Evolutionary conservation across 768 basidiomycete species (phyloP).

Genomic region (Sporobolomyces phaffii): DNA sequence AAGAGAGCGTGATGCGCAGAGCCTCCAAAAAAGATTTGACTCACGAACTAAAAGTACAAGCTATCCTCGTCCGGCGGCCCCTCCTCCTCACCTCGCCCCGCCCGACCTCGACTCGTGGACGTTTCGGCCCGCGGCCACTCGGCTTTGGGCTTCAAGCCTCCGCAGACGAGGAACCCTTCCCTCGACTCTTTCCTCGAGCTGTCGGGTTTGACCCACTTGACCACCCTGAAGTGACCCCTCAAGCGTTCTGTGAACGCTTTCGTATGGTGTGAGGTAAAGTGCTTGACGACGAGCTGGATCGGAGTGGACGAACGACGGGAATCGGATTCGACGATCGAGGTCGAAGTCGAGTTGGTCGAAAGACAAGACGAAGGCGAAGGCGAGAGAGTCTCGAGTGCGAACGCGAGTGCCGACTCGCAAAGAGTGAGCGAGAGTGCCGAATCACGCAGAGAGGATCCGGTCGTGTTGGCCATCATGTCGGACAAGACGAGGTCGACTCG

Average conservation of each 20-base stretch:
- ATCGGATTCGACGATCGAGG: no score
- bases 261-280: slow-evolving; percentile 23
- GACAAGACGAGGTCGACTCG: slow-evolving; percentile 75
- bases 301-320: not conserved
- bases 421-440: slow-evolving; percentile 65
- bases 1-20: not conserved
- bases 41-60: no score
- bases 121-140: not conserved
- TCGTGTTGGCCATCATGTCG: slow-evolving; percentile 82
- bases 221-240: slow-evolving; percentile 60
- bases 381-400: slow-evolving; percentile 55
- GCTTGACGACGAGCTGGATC: slow-evolving; percentile 16
- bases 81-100: not conserved
- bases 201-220: slow-evolving; percentile 70
- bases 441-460: slow-evolving; percentile 65
- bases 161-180: slow-evolving; percentile 82
- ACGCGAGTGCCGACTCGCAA: slow-evolving; percentile 65
- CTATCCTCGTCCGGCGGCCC: no score
- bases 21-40: no score
- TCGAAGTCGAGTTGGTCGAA: no score
- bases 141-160: slow-evolving; percentile 52
- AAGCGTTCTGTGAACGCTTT: slow-evolving; percentile 49
- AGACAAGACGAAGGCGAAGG: slow-evolving; percentile 46
- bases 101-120: no score
- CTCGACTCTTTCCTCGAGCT: slow-evolving; percentile 69